Evolutionary conservation across 805 yeast species (phyloP), one percentile per base, ranked within the genome.

Genomic region (Saccharomyces mikatae): DNA sequence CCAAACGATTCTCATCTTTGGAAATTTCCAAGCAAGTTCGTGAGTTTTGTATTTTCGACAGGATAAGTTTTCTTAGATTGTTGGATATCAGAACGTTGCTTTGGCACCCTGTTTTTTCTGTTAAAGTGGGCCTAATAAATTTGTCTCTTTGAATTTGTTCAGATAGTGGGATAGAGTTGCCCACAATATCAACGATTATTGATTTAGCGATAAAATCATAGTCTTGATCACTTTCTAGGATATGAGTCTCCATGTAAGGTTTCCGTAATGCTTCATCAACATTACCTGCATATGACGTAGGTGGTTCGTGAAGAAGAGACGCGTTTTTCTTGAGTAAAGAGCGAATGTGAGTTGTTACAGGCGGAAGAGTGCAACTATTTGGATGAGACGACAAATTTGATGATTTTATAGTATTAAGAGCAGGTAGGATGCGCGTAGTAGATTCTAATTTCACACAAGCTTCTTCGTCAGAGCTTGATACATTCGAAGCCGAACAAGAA

Each of bases 31-130:
- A 73, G 60, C 89, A 84, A 26, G 86, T 77, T 56, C 79, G 80
- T 6, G 90, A 84, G 49, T 80, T 76, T 59, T 84, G 86, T 51
- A 86, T 78, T 49, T 73, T 75, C 28, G 71, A 67, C 28, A 80
- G 63, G 6, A 80, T 59, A 54, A 74, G 76, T 54, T 74, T 73
- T 49, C 63, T 66, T 60, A 61, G 6, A 6, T 21, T 36, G 22
- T 36, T 36, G 58, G 55, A 53, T 60, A 54, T 49, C 2, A 36
- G 13, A 17, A 36, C 24, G 6, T 17, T 36, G 24, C 22, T 36
- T 36, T 36, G 44, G 24, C 44, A 17, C 22, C 44, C 22, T 36
- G 10, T 36, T 17, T 36, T 36, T 17, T 36, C 24, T 17, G 44
- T 36, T 36, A 36, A 36, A 36, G 9, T 17, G 17, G 44, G 44